phyloP scores from a whole-genome alignment of 2,329 filamentous ascomycete species.

The Stachybotrys chartarum region DNA sequence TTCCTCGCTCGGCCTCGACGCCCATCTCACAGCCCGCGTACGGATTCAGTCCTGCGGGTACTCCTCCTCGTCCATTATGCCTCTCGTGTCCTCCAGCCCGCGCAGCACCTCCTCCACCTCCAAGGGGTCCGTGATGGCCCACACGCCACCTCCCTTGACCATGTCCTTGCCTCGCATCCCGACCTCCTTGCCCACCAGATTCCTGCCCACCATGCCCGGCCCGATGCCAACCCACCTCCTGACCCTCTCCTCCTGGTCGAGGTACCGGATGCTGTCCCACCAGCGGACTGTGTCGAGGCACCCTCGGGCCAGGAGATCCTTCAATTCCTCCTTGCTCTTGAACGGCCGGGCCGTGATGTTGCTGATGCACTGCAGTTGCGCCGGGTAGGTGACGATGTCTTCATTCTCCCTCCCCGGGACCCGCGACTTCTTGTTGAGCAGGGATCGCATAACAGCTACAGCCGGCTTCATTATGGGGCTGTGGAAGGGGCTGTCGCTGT shows the following conservation, averaged over 20 bases:
- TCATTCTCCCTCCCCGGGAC: constrained; percentile 45
- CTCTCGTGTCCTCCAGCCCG: constrained; percentile 58
- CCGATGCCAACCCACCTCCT: constrained; percentile 86
- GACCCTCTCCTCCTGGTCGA: constrained; percentile 77
- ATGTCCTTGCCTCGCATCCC: constrained; percentile 73
- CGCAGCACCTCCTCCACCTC: constrained; percentile 64
- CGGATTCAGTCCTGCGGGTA: constrained; percentile 15
- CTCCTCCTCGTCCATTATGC: constrained; percentile 41
- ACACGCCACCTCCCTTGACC: constrained; percentile 84
- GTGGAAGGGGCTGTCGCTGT: constrained; percentile 86
- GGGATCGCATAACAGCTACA: constrained; percentile 60
- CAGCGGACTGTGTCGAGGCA: constrained; percentile 89
- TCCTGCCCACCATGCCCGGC: constrained; percentile 87
- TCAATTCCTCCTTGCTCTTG: constrained; percentile 62
- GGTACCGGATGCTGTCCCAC: constrained; percentile 89
- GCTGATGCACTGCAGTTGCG: constrained; percentile 68
- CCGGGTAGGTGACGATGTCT: constrained; percentile 70
- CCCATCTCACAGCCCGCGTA: neutral
- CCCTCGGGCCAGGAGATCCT: constrained; percentile 70
- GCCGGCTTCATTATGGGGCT: constrained; percentile 87
- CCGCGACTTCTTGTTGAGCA: constrained; percentile 55
- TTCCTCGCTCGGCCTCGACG: neutral
- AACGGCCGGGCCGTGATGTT: constrained; percentile 83
- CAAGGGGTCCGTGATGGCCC: constrained; percentile 77
- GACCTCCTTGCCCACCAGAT: constrained; percentile 91